Conservation (phyloP, 2,329 filamentous ascomycete genomes). For the Pseudocercospora cruenta region DNA sequence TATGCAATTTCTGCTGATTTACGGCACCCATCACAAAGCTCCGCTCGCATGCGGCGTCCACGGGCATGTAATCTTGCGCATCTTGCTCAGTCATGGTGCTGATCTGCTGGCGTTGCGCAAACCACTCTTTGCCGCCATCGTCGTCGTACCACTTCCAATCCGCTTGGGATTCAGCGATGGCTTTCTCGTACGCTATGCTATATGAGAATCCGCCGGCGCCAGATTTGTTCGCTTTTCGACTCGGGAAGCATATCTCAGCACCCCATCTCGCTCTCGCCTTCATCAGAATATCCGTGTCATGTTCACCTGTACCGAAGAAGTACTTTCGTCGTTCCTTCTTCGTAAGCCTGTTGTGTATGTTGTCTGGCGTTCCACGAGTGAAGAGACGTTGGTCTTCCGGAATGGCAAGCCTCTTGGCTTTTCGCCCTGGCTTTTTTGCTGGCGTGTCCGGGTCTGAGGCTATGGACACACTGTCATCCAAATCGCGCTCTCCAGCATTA, state of each 20-base stretch:
- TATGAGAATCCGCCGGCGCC: slow-evolving; percentile 45
- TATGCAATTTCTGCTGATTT: slow-evolving; percentile 48
- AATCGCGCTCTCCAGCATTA: slow-evolving; percentile 44
- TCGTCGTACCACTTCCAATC: slow-evolving; percentile 60
- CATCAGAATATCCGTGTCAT: slow-evolving; percentile 54
- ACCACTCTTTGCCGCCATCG: slow-evolving; percentile 44
- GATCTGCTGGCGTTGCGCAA: slow-evolving; percentile 48
- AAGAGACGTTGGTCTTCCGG: slow-evolving; percentile 21
- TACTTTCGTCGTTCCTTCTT: slow-evolving; percentile 53
- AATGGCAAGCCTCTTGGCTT: background rate
- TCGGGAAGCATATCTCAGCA: slow-evolving; percentile 56
- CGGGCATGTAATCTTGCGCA: slow-evolving; percentile 49
- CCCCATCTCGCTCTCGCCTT: slow-evolving; percentile 57
- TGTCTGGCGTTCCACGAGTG: slow-evolving; percentile 33
- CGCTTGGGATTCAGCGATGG: slow-evolving; percentile 48
- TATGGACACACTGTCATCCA: slow-evolving; percentile 35
- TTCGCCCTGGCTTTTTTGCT: background rate
- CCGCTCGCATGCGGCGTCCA: slow-evolving; percentile 35
- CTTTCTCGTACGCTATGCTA: slow-evolving; percentile 50
- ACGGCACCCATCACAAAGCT: slow-evolving; percentile 57
- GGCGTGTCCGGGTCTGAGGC: slow-evolving; percentile 23
- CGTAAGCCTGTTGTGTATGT: slow-evolving; percentile 30
- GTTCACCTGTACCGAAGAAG: slow-evolving; percentile 55
- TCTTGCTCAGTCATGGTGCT: slow-evolving; percentile 42
- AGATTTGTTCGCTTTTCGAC: slow-evolving; percentile 41